Conservation (phyloP, 345 rosid genomes). For the Euphorbia lathyris region DNA sequence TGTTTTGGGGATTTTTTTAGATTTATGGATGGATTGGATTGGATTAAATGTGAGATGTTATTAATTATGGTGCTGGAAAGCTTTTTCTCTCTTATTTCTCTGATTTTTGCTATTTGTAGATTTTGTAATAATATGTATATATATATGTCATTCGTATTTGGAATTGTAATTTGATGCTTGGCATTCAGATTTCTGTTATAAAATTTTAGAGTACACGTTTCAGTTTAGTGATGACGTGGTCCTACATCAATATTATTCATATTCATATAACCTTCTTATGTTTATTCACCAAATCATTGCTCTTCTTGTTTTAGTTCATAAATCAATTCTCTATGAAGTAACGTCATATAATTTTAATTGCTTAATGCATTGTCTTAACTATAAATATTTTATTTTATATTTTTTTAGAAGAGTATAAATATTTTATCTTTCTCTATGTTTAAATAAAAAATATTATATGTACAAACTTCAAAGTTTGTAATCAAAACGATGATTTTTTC, state of each 20-base stretch:
- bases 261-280: background rate
- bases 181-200: slow-evolving; percentile 1
- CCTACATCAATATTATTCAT: background rate
- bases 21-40: background rate
- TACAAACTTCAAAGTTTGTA: no score
- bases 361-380: no score
- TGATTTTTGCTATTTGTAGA: slow-evolving; percentile 5
- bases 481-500: no score
- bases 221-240: background rate
- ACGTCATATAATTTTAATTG: no score
- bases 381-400: no score
- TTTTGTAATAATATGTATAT: background rate
- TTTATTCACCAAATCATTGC: background rate
- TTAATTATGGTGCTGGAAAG: background rate
- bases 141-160: background rate
- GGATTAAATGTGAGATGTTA: no score
- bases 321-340: no score
- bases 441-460: no score
- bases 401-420: no score
- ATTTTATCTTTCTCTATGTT: no score
- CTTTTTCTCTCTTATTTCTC: background rate
- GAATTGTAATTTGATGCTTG: background rate
- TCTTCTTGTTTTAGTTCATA: background rate
- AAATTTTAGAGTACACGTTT: slow-evolving; percentile 18
- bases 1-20: background rate